phyloP scores from a whole-genome alignment of 2,329 filamentous ascomycete genomes.

The Myriosclerotinia curreyana region DNA sequence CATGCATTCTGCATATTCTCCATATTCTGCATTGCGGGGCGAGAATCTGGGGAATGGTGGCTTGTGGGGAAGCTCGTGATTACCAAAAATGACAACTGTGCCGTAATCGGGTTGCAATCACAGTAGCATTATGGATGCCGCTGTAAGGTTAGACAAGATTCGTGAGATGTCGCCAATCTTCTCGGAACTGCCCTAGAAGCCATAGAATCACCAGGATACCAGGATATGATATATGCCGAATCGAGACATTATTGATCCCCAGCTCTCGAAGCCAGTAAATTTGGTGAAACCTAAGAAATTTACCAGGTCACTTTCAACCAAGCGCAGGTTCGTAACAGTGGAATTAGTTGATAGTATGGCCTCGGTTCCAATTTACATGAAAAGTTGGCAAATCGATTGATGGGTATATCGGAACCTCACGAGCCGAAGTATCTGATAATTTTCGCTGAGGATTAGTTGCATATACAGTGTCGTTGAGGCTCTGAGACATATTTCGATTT shows the following conservation, averaged over 20 bases:
- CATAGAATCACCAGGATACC: not conserved
- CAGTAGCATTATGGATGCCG: not conserved
- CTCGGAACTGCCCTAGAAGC: slow-evolving; percentile 2
- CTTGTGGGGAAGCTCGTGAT: slow-evolving; percentile 23
- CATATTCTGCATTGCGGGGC: slow-evolving; percentile 11
- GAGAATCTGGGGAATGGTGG: slow-evolving; percentile 12
- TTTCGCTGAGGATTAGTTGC: not conserved
- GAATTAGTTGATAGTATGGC: not conserved
- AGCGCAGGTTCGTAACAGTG: not conserved
- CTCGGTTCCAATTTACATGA: not conserved
- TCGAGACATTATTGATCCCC: not conserved
- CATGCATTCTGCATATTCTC: not conserved
- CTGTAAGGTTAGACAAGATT: slow-evolving; percentile 21
- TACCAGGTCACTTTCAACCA: not conserved
- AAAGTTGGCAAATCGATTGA: not conserved
- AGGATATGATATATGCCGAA: not conserved
- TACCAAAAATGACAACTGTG: slow-evolving; percentile 16
- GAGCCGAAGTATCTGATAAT: not conserved
- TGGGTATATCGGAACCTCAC: not conserved
- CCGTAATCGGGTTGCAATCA: slow-evolving; percentile 5
- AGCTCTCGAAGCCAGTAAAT: not conserved
- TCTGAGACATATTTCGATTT: not conserved
- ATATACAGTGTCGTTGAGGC: not conserved
- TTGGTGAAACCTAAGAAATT: not conserved
- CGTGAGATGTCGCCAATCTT: slow-evolving; percentile 23